phyloP scores from a whole-genome alignment of 495 filamentous ascomycete genomes.

The Xylaria nigripes region DNA sequence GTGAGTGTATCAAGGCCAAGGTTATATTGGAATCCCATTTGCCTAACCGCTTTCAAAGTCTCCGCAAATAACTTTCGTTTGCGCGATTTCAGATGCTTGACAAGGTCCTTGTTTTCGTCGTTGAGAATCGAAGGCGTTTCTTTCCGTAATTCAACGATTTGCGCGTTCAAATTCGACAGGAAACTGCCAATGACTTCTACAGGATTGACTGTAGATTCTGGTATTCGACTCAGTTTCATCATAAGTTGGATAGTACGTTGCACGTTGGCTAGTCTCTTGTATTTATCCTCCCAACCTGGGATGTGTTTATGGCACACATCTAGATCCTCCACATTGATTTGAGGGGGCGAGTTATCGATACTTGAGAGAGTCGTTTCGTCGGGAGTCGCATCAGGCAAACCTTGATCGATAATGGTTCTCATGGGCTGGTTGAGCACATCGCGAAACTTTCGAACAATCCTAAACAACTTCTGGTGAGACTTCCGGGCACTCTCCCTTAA shows the following conservation, averaged over 20 bases:
- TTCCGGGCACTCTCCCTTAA: slow-evolving; percentile 78
- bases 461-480: slow-evolving; percentile 88
- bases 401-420: slow-evolving; percentile 52
- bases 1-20: slow-evolving; percentile 58
- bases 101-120: slow-evolving; percentile 69
- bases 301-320: slow-evolving; percentile 44
- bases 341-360: not conserved
- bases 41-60: slow-evolving; percentile 66
- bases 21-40: slow-evolving; percentile 84
- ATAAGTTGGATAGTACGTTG: slow-evolving; percentile 49
- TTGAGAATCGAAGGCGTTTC: slow-evolving; percentile 69
- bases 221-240: slow-evolving; percentile 40
- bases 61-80: slow-evolving; percentile 92
- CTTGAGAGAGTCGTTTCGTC: slow-evolving; percentile 10
- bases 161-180: slow-evolving; percentile 54
- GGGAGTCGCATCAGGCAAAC: slow-evolving; percentile 48
- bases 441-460: slow-evolving; percentile 81
- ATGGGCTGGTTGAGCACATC: slow-evolving; percentile 64
- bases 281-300: slow-evolving; percentile 50
- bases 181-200: slow-evolving; percentile 57
- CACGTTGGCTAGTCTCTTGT: slow-evolving; percentile 63
- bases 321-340: slow-evolving; percentile 38
- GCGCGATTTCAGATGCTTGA: slow-evolving; percentile 79
- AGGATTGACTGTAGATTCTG: slow-evolving; percentile 46
- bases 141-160: slow-evolving; percentile 63